Base-by-base conservation (phyloP, 306 rosid genomes). In the Delonix regia region DNA sequence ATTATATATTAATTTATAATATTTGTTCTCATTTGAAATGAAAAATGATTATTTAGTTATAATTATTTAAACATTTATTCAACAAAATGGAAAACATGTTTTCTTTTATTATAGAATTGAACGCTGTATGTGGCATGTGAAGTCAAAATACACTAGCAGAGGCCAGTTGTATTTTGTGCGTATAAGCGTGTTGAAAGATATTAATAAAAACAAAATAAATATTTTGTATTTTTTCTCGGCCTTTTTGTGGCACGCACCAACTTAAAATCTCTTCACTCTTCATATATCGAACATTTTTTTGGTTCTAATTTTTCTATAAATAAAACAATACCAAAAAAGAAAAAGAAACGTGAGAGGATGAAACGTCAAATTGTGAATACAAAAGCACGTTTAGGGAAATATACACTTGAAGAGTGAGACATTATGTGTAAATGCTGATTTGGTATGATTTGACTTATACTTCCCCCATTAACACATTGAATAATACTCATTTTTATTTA, bases 161-260 rank as follows among this genome's bases (percentile, higher is more conserved):
- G 0, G 38, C 18, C 71, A 75, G 78, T 56, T 78, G 88, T 85
- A 71, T 70, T 57, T 39, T 10, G 9, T 30, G 77, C 74, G 77
- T 71, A 71, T 44, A 85, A 78, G 83, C 86, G 88, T 51, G 88
- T 85, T 85, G 88, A 85, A 69, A 67, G 25, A 45, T 19, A 68
- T 12, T 10, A 48, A 33, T 51, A 51, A 51, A 66, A 78, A 78
- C 47, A 67, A 78, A 76, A 64, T 18, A 57, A 27, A 66, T 55
- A 8, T 15, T 27, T 4, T 45, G 45, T 61, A 27, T 4, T 27
- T 52, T 16, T 48, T 19, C 22, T 6, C 18, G 51, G 12, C 41
- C 55, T 41, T 34, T 47, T 42, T 4, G 70, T 5, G 48, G 59
- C 10, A 8, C 8, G 14, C 55, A 68, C 39, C 80, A 62, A n/a